phyloP scores from a whole-genome alignment of 768 basidiomycete genomes.

The Clathrus columnatus region DNA sequence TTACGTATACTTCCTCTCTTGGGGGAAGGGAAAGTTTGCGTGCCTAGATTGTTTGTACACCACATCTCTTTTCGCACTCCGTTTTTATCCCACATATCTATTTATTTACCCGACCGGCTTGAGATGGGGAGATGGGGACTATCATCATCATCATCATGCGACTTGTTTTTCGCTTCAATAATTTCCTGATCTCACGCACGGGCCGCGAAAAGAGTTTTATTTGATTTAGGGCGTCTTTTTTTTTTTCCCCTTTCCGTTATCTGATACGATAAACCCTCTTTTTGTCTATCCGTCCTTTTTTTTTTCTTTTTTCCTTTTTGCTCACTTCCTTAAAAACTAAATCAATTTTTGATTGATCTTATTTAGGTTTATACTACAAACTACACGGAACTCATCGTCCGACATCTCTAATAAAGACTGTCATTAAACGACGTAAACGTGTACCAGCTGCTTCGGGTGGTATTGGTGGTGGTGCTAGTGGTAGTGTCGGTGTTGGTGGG shows the following conservation, averaged over 20 bases:
- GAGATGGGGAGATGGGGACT: background rate
- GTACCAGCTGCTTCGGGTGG: slow-evolving; percentile 71
- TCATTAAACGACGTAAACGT: slow-evolving; percentile 96
- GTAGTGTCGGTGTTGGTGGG: no score
- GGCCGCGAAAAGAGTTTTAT: background rate
- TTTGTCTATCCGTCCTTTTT: slow-evolving; percentile 9
- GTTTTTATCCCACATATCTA: background rate
- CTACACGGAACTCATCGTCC: slow-evolving; percentile 95
- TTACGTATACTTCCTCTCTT: slow-evolving; percentile 13
- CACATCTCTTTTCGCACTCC: slow-evolving; percentile 1
- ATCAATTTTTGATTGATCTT: background rate
- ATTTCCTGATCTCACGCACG: slow-evolving; percentile 5
- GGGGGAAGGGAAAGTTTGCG: background rate
- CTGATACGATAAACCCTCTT: slow-evolving; percentile 23
- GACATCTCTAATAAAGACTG: slow-evolving; percentile 97
- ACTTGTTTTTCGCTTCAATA: background rate
- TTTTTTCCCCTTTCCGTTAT: no score
- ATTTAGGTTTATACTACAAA: slow-evolving; percentile 91
- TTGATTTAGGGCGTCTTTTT: slow-evolving; percentile 13
- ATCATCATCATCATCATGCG: slow-evolving; percentile 9
- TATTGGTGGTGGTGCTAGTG: slow-evolving; percentile 26
- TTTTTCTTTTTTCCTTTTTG: slow-evolving; percentile 14
- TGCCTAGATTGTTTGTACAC: background rate
- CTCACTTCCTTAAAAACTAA: slow-evolving; percentile 2
- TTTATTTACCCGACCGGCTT: slow-evolving; percentile 12